These are phyloP conservation scores for Ajuga chamaepitys DNA, from an alignment of 257 asterid species.

Conservation along the genomic window DNA sequence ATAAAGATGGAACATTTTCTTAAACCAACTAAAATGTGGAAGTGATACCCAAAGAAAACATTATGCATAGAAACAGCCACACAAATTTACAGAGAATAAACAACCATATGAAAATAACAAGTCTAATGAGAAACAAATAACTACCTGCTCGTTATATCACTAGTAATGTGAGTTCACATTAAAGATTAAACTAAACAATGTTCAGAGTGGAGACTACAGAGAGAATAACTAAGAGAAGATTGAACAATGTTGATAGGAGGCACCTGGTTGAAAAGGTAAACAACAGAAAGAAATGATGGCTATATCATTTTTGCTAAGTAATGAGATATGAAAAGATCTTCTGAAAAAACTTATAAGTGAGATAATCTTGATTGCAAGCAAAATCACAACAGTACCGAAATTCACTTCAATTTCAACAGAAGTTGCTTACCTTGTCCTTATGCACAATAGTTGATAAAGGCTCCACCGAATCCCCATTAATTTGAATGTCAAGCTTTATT, in stretches of 20 bases:
- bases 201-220: background rate
- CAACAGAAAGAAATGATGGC: background rate
- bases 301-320: background rate
- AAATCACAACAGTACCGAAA: background rate
- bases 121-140: background rate
- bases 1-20: constrained; percentile 7
- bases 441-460: constrained; percentile 97
- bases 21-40: no score
- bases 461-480: constrained; percentile 84
- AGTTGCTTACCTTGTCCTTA: constrained; percentile 72
- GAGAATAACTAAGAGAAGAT: background rate
- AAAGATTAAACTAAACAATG: background rate
- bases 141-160: no score
- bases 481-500: constrained; percentile 93
- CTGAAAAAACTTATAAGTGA: background rate
- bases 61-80: background rate
- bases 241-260: background rate
- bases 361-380: constrained; percentile 10
- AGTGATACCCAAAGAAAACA: background rate
- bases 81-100: background rate
- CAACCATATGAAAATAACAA: background rate
- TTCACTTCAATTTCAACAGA: background rate
- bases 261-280: no score
- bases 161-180: background rate
- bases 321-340: background rate